Base-by-base conservation (phyloP, 2,329 filamentous ascomycete species). In the Leptodontidium sp. region DNA sequence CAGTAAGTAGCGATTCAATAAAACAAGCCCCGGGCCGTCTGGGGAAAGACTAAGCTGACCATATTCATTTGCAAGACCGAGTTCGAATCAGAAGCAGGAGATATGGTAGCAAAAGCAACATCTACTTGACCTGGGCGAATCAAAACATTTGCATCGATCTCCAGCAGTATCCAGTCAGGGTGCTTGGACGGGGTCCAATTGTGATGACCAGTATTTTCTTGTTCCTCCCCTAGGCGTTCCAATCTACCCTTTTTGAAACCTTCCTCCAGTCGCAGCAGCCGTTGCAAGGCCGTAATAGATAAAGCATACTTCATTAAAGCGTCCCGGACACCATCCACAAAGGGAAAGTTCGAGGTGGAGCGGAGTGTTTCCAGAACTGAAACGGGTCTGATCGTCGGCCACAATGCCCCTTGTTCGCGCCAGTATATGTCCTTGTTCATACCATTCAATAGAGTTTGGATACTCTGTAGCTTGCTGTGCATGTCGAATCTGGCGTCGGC, bases 61-160 rank as follows among this genome's bases (percentile, higher is more conserved):
- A 91, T 91, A 69, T 90, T 88, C 78, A 91, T 84, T 70, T 91
- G 89, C 1, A 91, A 72, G 0, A 91, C 87, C 0, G 88, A 88
- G 68, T 90, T 91, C 0, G 78, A 71, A 0, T 80, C 79, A 0
- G 85, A 87, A 0, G 73, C 66, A 0, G 90, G 89, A 0, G 78
- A 78, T 1, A 90, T 88, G 21, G 87, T 92, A 0, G 87, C 86
- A 1, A 80, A 72, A 0, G 90, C 89, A 7, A 93, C 89, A 4
- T 88, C 82, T 0, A 90, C 82, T 71, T 93, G 90, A 2, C 86
- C 85, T 0, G 82, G 80, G 0, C 90, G 84, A 64, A 93, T 88
- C 35, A 90, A 80, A 2, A 93, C 77, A 68, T 91, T 84, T 0
- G 84, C 82, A 63, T 93, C 90, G 15, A 93, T 85, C 70, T 93